Evolutionary conservation across 2,329 filamentous ascomycete species (phyloP), one percentile per base, ranked within the genome.

Genomic region (Harringtonia aguacate): DNA sequence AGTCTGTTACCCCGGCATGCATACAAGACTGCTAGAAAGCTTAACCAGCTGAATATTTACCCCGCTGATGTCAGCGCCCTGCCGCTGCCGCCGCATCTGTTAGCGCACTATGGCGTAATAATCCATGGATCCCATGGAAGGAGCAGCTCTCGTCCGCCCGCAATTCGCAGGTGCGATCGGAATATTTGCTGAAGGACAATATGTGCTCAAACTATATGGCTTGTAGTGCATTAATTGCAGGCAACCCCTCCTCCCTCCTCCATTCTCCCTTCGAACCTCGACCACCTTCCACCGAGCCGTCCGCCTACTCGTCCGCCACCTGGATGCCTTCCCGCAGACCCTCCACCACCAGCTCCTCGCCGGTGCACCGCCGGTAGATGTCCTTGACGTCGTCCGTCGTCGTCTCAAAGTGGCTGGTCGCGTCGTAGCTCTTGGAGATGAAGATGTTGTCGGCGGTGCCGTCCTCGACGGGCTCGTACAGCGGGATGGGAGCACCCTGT

Each of bases 381-480:
- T 97, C 86, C 69, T 82, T 84, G 60, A 98, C 89, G 64, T 98
- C 90, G 62, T 95, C 92, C 68, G 74, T 77, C 38, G 70, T 75
- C 30, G 87, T 95, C 77, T 98, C 92, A 59, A 98, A 98, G 73
- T 98, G 92, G 63, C 86, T 94, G 52, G 86, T 94, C 43, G 94
- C 87, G 59, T 98, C 94, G 67, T 98, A 98, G 71, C 87, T 95
- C 80, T 94, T 95, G 58, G 88, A 95, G 62, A 98, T 88, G 71
- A 88, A 98, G 64, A 98, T 83, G 66, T 89, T 89, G 71, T 95
- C 89, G 55, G 81, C 84, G 54, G 70, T 73, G 51, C 92, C 92
- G 58, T 82, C 77, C 58, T 86, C 84, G 39, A 90, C 63, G 20
- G 92, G 94, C 67, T 94, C 88, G 65, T 95, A 97, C 49, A 98